Conservation (phyloP, 1,284 basidiomycete species). For the Calocybe gambosa region DNA sequence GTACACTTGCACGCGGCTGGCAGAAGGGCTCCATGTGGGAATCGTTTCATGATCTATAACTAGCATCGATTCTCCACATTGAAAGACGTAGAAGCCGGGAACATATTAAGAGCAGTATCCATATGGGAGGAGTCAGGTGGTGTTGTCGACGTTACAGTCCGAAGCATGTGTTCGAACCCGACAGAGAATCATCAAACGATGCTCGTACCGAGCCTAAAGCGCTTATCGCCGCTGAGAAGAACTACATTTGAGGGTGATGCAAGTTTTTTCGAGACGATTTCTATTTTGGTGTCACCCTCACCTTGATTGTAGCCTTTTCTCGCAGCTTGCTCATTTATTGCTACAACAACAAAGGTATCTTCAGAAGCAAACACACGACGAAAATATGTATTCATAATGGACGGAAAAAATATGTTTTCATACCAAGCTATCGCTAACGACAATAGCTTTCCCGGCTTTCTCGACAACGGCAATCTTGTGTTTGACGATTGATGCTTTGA, state of each 20-base stretch:
- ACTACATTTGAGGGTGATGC: no score
- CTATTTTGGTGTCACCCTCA: no score
- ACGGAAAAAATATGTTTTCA: background rate
- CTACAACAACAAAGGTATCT: no score
- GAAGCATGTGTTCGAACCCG: no score
- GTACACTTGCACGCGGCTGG: background rate
- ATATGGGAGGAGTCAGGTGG: background rate
- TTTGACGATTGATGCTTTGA: slow-evolving; percentile 31
- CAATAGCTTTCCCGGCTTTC: slow-evolving; percentile 22
- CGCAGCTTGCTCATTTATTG: no score
- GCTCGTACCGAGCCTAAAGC: no score
- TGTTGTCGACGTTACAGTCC: background rate
- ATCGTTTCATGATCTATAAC: slow-evolving; percentile 5
- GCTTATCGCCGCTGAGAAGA: no score
- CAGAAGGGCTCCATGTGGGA: background rate
- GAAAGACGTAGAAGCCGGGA: background rate
- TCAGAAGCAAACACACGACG: background rate
- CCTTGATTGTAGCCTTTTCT: no score
- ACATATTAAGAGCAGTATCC: no score
- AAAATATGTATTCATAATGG: background rate
- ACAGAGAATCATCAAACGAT: no score
- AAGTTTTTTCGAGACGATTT: no score
- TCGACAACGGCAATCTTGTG: slow-evolving; percentile 31
- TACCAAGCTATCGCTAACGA: slow-evolving; percentile 16
- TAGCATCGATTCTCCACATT: background rate